Evolutionary conservation across 441 rosid genomes (phyloP), one percentile per base, ranked within the genome.

Genomic region (Melastoma candidum): DNA sequence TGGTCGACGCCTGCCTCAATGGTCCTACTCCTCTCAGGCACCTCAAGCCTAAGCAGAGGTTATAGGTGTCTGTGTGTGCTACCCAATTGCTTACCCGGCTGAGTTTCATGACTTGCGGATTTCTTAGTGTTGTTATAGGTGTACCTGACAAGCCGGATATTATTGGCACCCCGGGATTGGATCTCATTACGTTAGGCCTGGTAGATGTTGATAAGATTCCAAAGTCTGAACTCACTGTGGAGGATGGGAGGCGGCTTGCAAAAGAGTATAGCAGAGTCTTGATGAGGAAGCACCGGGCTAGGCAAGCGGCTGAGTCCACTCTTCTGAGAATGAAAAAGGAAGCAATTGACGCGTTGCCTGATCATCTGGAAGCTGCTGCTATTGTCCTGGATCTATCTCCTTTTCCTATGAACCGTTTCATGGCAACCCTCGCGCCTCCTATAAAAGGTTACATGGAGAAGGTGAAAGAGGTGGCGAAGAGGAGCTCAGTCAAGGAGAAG

Each of bases 341-440:
- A 56, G 97, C 96, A 0, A 83, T 81, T 27, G 87, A 90, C 26
- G 96, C 96, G 0, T 76, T 90, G 83, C 95, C 97, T 0, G 95
- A 79, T 53, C 58, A 74, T 49, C 70, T 90, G 56, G 83, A 71
- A 67, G 44, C 10, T 60, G 93, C 93, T 0, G 96, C 96, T 0
- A 61, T 87, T 70, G 77, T 81, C 12, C 96, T 87, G 1, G 95
- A 90, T 71, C 68, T 81, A 67, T 72, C 86, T 0, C 96, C 92
- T 0, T 87, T 84, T 57, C 97, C 93, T 0, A 76, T 68, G 0
- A 74, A 77, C 60, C 66, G 92, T 53, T 80, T 79, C 53, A 84
- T 83, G 96, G 96, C 95, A 0, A 73, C 90, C 0, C 77, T 90
- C 57, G 84, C 95, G 13, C 95, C 95, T 6, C 96, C 96, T 1